Conservation (phyloP, 208 protist species). For the Acanthamoeba lenticulata region DNA sequence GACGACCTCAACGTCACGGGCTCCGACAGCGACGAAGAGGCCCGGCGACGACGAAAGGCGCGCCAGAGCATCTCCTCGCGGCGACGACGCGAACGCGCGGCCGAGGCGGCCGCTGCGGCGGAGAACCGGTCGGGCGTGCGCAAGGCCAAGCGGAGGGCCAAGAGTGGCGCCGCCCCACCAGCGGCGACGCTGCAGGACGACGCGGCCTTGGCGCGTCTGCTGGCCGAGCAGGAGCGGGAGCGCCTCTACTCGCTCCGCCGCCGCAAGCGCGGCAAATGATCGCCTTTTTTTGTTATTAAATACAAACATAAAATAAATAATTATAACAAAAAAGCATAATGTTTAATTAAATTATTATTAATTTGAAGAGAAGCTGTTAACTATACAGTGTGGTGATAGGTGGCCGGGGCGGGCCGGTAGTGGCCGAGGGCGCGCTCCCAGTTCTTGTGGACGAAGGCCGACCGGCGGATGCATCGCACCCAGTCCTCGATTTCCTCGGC, state of each 20-base stretch:
- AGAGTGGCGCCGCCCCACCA: background rate
- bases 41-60: background rate
- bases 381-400: constrained; percentile 59
- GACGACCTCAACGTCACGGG: background rate
- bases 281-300: too few relatives aligned
- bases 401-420: constrained; percentile 9
- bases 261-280: background rate
- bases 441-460: constrained; percentile 35
- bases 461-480: constrained; percentile 3
- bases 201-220: background rate
- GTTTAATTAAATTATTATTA: background rate
- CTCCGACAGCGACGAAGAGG: background rate
- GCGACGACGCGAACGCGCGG: background rate
- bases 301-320: too few relatives aligned
- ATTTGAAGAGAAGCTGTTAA: too few relatives aligned
- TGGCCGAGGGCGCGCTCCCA: background rate
- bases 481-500: background rate
- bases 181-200: background rate
- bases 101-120: background rate
- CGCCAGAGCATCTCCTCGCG: background rate
- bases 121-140: background rate
- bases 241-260: background rate
- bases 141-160: background rate
- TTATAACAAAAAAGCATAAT: background rate
- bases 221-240: background rate